A percentile compares a stretch with the other conserved stretches of the same genome.
These are phyloP conservation scores for Vicia sativa DNA, from an alignment of 306 rosid species.

Conservation along the genomic window DNA sequence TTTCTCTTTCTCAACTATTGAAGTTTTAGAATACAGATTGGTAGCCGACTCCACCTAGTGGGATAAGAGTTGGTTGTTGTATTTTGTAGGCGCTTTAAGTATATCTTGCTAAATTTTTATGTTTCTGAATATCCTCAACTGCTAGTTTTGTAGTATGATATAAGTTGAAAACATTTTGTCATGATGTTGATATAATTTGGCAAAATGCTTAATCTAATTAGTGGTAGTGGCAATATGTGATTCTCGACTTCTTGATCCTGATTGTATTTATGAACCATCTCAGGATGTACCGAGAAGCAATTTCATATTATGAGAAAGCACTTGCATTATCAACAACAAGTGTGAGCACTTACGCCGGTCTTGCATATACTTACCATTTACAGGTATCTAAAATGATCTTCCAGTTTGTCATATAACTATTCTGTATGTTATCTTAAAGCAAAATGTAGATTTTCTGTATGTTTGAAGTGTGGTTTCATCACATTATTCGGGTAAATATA, in stretches of 20 bases:
- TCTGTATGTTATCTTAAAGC: constrained; percentile 1
- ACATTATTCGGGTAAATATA: constrained; percentile 3
- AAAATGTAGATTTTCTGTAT: not conserved
- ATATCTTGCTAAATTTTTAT: constrained; percentile 1
- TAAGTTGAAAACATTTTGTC: constrained; percentile 17
- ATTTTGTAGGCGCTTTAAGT: constrained; percentile 7
- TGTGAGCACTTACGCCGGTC: constrained; percentile 94
- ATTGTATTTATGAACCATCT: constrained; percentile 30
- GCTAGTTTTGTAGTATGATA: not conserved
- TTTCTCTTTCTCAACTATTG: constrained; percentile 6
- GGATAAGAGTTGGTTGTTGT: not conserved
- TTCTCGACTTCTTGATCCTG: constrained; percentile 28
- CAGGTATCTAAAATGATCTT: constrained; percentile 55
- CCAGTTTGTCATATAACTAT: not conserved
- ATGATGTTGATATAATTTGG: constrained; percentile 6
- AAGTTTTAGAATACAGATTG: not conserved
- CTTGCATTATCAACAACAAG: constrained; percentile 82
- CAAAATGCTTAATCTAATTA: constrained; percentile 6
- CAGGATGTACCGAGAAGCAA: constrained; percentile 83
- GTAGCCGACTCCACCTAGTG: not conserved
- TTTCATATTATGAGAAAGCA: constrained; percentile 86
- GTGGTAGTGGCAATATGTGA: constrained; percentile 18
- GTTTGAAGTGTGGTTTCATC: constrained; percentile 15
- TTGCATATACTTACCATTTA: constrained; percentile 91
- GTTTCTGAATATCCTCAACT: constrained; percentile 27